These are phyloP conservation scores for Blattamonas nauphoetae DNA, from an alignment of 78 protist genomes.

Conservation along the genomic window DNA sequence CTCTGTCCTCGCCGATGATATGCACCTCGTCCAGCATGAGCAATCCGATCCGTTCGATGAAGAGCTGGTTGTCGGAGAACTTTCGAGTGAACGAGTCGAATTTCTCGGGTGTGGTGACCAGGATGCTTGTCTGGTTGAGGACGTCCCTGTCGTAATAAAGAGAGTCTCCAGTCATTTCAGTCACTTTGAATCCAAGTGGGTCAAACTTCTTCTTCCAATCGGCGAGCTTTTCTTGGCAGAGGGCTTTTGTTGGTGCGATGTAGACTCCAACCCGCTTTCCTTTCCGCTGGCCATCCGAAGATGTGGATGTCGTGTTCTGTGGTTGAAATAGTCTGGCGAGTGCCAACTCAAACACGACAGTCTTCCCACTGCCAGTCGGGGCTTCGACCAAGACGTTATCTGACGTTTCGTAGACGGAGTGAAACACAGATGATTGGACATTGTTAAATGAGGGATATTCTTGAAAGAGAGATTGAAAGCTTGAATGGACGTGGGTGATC, in stretches of 20 bases:
- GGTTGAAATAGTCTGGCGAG: constrained; percentile 3
- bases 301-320: not conserved
- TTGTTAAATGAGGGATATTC: constrained; percentile 19
- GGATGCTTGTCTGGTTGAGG: not conserved
- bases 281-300: not conserved
- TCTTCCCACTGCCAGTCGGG: constrained; percentile 63
- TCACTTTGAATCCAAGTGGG: not conserved
- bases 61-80: constrained; percentile 22
- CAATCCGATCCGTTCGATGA: constrained; percentile 16
- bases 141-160: not conserved
- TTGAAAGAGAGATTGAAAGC: too few species aligned
- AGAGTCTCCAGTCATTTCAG: constrained; percentile 20
- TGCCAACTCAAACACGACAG: constrained; percentile 50
- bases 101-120: constrained; percentile 62
- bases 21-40: constrained; percentile 59
- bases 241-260: constrained; percentile 55
- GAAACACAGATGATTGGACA: constrained; percentile 1
- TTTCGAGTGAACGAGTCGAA: constrained; percentile 42
- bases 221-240: constrained; percentile 23
- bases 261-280: constrained; percentile 15
- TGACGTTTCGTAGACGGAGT: not conserved
- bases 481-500: too few species aligned
- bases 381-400: constrained; percentile 33
- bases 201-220: constrained; percentile 46
- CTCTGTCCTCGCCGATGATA: constrained; percentile 37